These are phyloP conservation scores for Camellia oleifera DNA, from an alignment of 179 eudicot genomes.

Conservation along the genomic window DNA sequence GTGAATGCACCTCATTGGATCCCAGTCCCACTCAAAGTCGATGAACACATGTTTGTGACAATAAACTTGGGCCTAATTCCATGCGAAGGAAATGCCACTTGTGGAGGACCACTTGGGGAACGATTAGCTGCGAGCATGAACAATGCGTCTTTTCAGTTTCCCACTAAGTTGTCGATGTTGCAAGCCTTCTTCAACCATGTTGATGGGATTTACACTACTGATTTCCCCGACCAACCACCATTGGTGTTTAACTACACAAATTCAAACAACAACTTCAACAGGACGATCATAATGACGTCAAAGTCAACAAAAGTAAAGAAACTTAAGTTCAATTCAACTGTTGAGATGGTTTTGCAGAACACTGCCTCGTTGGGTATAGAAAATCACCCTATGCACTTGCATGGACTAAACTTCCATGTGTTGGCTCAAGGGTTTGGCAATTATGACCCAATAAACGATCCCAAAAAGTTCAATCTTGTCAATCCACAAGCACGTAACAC, in stretches of 20 bases:
- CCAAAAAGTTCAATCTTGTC: conserved; percentile 24
- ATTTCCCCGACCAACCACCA: conserved; percentile 42
- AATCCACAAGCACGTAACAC: conserved; percentile 49
- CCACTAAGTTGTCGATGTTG: conserved; percentile 34
- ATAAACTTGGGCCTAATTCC: conserved; percentile 34
- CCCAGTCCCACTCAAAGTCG: conserved; percentile 31
- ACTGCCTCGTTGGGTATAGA: conserved; percentile 26
- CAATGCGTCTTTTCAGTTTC: conserved; percentile 38
- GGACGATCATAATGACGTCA: conserved; percentile 10
- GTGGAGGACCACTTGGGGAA: conserved; percentile 27
- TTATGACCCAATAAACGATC: conserved; percentile 19
- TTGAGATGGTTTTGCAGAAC: conserved; percentile 45
- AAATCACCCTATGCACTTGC: conserved; percentile 53
- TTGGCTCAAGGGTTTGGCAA: conserved; percentile 51
- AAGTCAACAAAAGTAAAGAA: conserved; percentile 36
- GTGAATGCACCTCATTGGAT: conserved; percentile 43
- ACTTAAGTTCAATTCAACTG: conserved; percentile 38
- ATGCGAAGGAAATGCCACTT: conserved; percentile 28
- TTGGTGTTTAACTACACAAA: conserved; percentile 37
- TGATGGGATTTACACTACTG: conserved; percentile 37
- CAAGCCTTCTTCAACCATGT: conserved; percentile 32
- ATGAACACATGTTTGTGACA: conserved; percentile 55
- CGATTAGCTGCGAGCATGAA: conserved; percentile 43
- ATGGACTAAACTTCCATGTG: conserved; percentile 44
- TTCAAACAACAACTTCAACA: conserved; percentile 12